Base-by-base conservation (phyloP, 2,329 filamentous ascomycete genomes). In the Sporothrix sp. region DNA sequence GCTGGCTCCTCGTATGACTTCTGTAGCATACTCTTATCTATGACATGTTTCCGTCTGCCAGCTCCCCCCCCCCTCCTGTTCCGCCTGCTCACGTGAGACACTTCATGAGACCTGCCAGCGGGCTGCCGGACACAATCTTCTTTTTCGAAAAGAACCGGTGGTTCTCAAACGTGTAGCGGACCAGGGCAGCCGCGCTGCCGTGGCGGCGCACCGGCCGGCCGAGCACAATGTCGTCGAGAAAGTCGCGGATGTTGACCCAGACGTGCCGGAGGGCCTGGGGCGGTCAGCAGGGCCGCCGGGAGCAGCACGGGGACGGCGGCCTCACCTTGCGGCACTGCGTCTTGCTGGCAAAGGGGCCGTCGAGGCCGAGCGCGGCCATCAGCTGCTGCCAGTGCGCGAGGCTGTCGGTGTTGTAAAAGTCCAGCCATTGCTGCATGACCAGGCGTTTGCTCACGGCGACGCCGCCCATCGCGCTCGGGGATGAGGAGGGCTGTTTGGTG, bases 221-320 rank as follows among this genome's bases (percentile, higher is more conserved):
- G 2, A 52, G 54, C 6, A 58, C 50, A 21, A 66, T 49, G 9
- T 65, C 67, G 0, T 61, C 55, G 7, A 78, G 59, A 51, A 78
- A 71, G 58, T 78, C 74, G 25, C 53, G 54, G 33, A 77, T 76
- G 52, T 77, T 77, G 52, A 77, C 65, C 59, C 68, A 67, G 4
- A 75, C 61, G 0, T 43, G 55, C n/a, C 57, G 58, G 2, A 75
- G 59, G 3, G 65, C 69, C 73, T 75, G 30, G 23, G 2, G 3
- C 3, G 8, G 25, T 27, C 27, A 32, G 18, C 40, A n/a, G 6
- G 25, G 25, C 25, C 25, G 6, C 6, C 25, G 25, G 10, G 25
- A 6, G 25, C 13, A 28, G 23, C 38, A 20, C 7, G 21, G 42
- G 8, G 9, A 23, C 2, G 8, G 4, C 4, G 7, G 9, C 47